Base-by-base conservation (phyloP, 176 grass and related monocot genomes). In the Themeda triandra region DNA sequence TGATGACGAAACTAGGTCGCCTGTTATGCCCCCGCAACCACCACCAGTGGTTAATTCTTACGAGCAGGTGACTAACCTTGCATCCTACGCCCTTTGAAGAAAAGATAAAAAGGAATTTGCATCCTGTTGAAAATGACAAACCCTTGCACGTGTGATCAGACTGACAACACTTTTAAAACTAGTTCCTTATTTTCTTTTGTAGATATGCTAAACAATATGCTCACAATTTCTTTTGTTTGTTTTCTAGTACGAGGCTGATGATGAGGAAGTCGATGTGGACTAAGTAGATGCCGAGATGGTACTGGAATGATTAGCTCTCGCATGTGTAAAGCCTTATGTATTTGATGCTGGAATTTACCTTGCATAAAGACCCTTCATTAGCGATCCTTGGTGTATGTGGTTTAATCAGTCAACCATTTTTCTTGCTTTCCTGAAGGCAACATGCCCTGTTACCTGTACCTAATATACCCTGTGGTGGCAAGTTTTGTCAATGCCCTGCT, bases 231-330 rank as follows among this genome's bases (percentile, higher is more conserved):
- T 80, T 63, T 56, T 63, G 23, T 63, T 41, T 32, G 4, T 78
- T 75, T 86, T 28, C 51, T 86, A 95, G 93, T 95, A 90, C 0
- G 85, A 90, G 79, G 90, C 63, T 14, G 93, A 86, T 33, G 86
- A 95, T 8, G 90, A 90, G 51, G 93, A 92, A 51, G 88, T 95
- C 1, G 88, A 92, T 21, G 90, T 92, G 71, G 90, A 90, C 29
- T 92, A 86, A 87, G 71, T 84, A 42, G 77, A 39, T 17, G 30
- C 33, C 17, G 75, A 87, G 19, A 88, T 49, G 74, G 66, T 27
- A 82, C 27, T 49, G 42, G 88, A 89, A 84, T 32, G 69, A 82
- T 62, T 70, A 40, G 86, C 24, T 40, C n/a, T 36, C 12, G 33
- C 66, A 10, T 1, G 6, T 84, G 89, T 87, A 83, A 79, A 80